A percentile compares a stretch with the other conserved stretches of the same genome.
phyloP scores from a whole-genome alignment of 495 filamentous ascomycete species.

The Penicillium alfredii region DNA sequence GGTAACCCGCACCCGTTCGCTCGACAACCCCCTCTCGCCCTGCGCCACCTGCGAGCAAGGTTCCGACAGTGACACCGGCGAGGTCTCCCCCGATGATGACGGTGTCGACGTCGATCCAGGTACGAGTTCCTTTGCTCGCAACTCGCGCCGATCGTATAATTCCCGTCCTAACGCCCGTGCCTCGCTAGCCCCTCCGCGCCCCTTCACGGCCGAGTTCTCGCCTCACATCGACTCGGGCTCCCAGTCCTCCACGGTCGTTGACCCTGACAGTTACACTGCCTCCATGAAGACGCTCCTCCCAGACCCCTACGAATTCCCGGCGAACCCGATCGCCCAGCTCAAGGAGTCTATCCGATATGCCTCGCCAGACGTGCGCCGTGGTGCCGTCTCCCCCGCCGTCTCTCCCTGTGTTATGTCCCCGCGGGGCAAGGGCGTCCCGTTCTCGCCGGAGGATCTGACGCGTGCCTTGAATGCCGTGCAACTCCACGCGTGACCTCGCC shows the following conservation, averaged over 20 bases:
- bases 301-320: conserved; percentile 21
- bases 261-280: conserved; percentile 34
- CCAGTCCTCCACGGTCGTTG: conserved; percentile 36
- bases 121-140: conserved; percentile 19
- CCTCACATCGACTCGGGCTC: conserved; percentile 30
- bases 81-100: conserved; percentile 19
- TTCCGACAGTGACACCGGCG: conserved; percentile 6
- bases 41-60: conserved; percentile 27
- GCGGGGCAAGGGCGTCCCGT: conserved; percentile 28
- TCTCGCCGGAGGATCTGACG: conserved; percentile 37
- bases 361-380: conserved; percentile 25
- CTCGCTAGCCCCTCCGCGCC: neutral
- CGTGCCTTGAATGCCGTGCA: conserved; percentile 40
- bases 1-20: conserved; percentile 30
- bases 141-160: conserved; percentile 1
- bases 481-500: conserved; percentile 27
- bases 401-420: conserved; percentile 19
- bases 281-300: conserved; percentile 38
- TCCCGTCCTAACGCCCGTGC: conserved; percentile 1
- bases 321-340: conserved; percentile 28
- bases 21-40: conserved; percentile 36
- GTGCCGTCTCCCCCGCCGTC: conserved; percentile 26
- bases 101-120: conserved; percentile 28
- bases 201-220: conserved; percentile 4
- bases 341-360: conserved; percentile 35